Evolutionary conservation across 176 grass and related monocot species (phyloP).

Genomic region (Bonia amplexicaulis): DNA sequence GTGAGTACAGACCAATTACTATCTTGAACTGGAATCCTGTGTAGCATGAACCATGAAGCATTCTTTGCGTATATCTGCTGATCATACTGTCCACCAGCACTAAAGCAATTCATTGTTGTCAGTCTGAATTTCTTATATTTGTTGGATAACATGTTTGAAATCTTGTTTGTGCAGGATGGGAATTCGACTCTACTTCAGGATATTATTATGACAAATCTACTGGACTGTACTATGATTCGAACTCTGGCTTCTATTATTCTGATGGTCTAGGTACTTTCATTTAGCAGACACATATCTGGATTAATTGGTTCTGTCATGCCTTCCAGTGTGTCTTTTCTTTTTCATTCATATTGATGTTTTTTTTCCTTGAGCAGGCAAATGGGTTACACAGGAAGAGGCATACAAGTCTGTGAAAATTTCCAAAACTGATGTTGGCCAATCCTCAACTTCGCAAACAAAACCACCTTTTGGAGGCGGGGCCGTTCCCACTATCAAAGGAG

Average conservation of each 20-base stretch:
- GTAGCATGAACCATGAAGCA: neutral
- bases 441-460: conserved; percentile 42
- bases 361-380: conserved; percentile 49
- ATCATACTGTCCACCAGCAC: neutral
- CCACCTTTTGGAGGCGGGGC: neutral
- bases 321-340: neutral
- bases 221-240: conserved; percentile 67
- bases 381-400: conserved; percentile 76
- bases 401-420: conserved; percentile 45
- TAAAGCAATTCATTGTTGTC: neutral
- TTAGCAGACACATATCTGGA: neutral
- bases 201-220: conserved; percentile 72
- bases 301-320: neutral
- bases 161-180: conserved; percentile 52
- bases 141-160: conserved; percentile 21
- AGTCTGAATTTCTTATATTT: neutral
- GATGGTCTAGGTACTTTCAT: conserved; percentile 51
- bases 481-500: conserved; percentile 42
- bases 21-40: neutral
- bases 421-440: conserved; percentile 32
- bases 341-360: conserved; percentile 7
- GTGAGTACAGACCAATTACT: neutral
- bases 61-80: neutral
- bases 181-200: conserved; percentile 57
- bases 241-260: conserved; percentile 83